A percentile compares a stretch with the other conserved stretches of the same genome.
These are phyloP conservation scores for Ephemerocybe angulata DNA, from an alignment of 768 basidiomycete species.

Conservation along the genomic window DNA sequence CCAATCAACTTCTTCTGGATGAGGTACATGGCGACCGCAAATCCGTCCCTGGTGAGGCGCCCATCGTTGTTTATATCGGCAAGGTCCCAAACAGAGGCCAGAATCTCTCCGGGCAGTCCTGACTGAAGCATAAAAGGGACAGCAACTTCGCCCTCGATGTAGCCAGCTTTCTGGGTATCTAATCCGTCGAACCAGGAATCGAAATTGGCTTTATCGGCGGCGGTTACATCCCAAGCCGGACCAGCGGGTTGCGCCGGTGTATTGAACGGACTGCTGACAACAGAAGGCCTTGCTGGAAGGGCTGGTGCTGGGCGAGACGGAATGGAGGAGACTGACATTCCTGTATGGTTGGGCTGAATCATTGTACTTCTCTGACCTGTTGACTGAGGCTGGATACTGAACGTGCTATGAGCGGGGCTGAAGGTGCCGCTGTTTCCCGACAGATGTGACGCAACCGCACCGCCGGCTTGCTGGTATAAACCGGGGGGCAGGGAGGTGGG, in stretches of 20 bases:
- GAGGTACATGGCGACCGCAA: conserved; percentile 92
- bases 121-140: conserved; percentile 96
- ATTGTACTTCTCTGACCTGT: conserved; percentile 51
- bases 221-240: conserved; percentile 77
- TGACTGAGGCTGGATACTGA: conserved; percentile 55
- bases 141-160: conserved; percentile 88
- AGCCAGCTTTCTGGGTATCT: conserved; percentile 70
- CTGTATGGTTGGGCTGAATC: conserved; percentile 51
- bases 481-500: conserved; percentile 77
- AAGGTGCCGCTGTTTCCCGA: conserved; percentile 63
- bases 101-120: conserved; percentile 69
- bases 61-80: conserved; percentile 89
- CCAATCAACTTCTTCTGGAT: conserved; percentile 85
- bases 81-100: conserved; percentile 97
- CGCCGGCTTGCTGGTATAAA: conserved; percentile 79
- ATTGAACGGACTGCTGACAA: conserved; percentile 21
- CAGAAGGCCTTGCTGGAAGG: conserved; percentile 38
- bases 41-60: conserved; percentile 81
- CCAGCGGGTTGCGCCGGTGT: conserved; percentile 1
- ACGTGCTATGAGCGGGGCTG: conserved; percentile 49
- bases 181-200: conserved; percentile 82
- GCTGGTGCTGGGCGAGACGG: conserved; percentile 28
- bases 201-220: conserved; percentile 70
- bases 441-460: conserved; percentile 44
- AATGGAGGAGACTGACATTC: conserved; percentile 29